A percentile compares a stretch with the other conserved stretches of the same genome.
These are phyloP conservation scores for Choiromyces venosus DNA, from an alignment of 495 filamentous ascomycete genomes.

Conservation along the genomic window DNA sequence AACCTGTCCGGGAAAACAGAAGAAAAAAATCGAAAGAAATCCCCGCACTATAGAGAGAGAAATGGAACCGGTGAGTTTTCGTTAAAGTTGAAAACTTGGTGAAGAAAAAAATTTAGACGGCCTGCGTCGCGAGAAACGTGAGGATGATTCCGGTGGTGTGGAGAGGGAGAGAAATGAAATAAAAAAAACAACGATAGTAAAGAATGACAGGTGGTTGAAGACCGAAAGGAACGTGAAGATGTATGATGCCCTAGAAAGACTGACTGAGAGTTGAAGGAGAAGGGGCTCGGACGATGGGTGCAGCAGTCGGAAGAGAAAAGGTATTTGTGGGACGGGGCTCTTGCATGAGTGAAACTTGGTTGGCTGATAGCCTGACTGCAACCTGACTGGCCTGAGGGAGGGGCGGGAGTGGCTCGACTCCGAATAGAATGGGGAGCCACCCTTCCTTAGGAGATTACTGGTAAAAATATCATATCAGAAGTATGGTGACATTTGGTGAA, in stretches of 20 bases:
- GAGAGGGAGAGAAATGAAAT: slow-evolving; percentile 28
- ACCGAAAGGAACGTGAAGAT: slow-evolving; percentile 16
- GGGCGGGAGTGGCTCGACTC: neutral
- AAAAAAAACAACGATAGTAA: slow-evolving; percentile 46
- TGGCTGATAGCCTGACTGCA: neutral
- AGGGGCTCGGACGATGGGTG: slow-evolving; percentile 24
- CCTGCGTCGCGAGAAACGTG: slow-evolving; percentile 48
- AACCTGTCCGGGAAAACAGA: neutral
- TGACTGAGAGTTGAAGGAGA: slow-evolving; percentile 38
- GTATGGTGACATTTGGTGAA: neutral
- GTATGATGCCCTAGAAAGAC: slow-evolving; percentile 27
- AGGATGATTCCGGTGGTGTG: slow-evolving; percentile 45
- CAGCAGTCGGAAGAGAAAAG: slow-evolving; percentile 22
- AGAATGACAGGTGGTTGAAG: slow-evolving; percentile 43
- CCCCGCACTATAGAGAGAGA: slow-evolving; percentile 17
- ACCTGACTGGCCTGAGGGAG: neutral
- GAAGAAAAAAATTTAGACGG: slow-evolving; percentile 40
- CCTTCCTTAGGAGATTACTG: neutral
- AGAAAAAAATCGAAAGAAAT: slow-evolving; percentile 4
- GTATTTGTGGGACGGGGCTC: slow-evolving; percentile 11
- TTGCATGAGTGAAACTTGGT: slow-evolving; percentile 14
- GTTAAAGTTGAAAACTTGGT: slow-evolving; percentile 17
- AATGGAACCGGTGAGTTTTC: slow-evolving; percentile 48
- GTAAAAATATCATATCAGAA: neutral
- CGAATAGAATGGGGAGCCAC: slow-evolving; percentile 1